Base-by-base conservation (phyloP, 148 eudicot genomes). In the Fagopyrum tataricum region DNA sequence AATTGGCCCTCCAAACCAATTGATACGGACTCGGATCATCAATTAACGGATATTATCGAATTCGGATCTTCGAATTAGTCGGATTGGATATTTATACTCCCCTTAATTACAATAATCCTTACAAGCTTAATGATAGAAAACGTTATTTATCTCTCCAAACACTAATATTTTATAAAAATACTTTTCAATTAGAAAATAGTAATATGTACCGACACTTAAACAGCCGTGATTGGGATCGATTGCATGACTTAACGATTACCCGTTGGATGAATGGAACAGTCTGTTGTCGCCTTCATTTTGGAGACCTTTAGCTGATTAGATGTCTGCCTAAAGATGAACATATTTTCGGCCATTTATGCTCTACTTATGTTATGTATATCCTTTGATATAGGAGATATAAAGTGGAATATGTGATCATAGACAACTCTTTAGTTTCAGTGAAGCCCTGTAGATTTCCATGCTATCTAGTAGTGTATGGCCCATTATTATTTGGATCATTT, bases 351-450 rank as follows among this genome's bases (percentile, higher is more conserved):
- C 59, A 6, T 7, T 55, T 55, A 55, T 55, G 2, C 26, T 21
- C 2, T 53, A 5, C 8, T 7, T 10, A 18, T 21, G n/a, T 6
- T 55, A 55, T 6, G 21, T 6, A 20, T 52, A 52, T 15, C 9
- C 20, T 7, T 4, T 53, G 20, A 7, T n/a, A 53, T 53, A 18
- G 20, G 24, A 53, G 59, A 18, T 53, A 7, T 18, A 7, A 55
- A 55, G 11, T 55, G 20, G 61, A 55, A 55, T 18, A 55, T 55
- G 61, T 55, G 61, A 55, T 55, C 61, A 21, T 55, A 20, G 61
- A 18, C 23, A 55, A 21, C 12, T 55, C 21, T 47, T 46, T 9
- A 47, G 9, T 18, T 20, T 55, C 7, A n/a, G 9, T 21, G 61
- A 55, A 55, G 10, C 61, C 31, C 61, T 55, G 9, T 55, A 23